phyloP scores from a whole-genome alignment of 139 green algal genomes.

The Chlamydomonas sphaeroides region DNA sequence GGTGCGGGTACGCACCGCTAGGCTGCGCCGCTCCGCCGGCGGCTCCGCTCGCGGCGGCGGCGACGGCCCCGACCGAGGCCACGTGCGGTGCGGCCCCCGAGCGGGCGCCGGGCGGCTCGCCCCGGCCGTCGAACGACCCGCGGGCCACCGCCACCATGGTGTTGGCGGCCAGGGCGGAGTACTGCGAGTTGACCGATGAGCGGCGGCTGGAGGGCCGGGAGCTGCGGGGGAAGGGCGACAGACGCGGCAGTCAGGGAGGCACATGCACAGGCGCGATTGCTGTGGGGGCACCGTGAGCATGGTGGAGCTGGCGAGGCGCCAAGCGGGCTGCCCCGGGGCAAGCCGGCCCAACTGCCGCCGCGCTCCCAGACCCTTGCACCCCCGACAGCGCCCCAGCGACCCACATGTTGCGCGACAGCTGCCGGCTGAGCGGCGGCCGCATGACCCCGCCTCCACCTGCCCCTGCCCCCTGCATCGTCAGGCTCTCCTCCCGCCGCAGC shows the following conservation, averaged over 20 bases:
- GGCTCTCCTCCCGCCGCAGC: conserved; percentile 29
- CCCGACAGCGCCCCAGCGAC: neutral
- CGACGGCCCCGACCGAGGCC: no score
- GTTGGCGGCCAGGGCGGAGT: conserved; percentile 7
- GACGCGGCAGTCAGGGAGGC: no score
- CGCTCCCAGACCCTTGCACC: neutral
- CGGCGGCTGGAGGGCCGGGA: conserved; percentile 10
- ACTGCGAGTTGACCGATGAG: conserved; percentile 25
- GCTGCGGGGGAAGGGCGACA: neutral
- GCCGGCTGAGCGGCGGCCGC: neutral
- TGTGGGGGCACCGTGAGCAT: neutral
- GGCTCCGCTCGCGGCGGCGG: no score
- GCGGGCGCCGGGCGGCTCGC: neutral
- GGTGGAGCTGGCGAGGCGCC: neutral
- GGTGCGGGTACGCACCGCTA: no score
- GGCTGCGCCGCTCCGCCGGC: no score
- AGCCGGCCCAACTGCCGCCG: no score
- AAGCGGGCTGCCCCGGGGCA: no score
- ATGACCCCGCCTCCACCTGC: no score
- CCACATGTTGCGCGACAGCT: neutral
- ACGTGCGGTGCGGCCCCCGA: neutral
- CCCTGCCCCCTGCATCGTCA: neutral
- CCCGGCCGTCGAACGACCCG: conserved; percentile 5
- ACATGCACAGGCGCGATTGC: no score
- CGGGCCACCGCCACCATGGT: conserved; percentile 16